These are phyloP conservation scores for Xanthoceras sorbifolium DNA, from an alignment of 345 rosid species.

Conservation along the genomic window DNA sequence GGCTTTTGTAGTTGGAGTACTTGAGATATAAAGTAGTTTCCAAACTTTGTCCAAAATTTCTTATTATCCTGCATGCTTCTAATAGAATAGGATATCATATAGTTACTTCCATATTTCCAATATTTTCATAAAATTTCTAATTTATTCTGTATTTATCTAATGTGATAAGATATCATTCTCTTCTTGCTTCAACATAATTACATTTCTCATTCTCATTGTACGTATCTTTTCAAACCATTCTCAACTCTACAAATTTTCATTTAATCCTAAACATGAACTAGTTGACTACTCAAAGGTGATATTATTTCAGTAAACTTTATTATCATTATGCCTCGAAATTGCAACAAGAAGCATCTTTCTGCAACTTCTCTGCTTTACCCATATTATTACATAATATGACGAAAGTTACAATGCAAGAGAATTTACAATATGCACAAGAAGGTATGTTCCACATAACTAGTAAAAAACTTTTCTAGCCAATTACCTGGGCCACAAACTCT, in stretches of 20 bases:
- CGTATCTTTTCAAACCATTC: neutral
- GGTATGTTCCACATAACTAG: neutral
- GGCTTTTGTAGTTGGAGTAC: neutral
- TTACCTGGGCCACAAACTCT: conserved; percentile 72
- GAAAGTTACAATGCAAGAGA: neutral
- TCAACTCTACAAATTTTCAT: neutral
- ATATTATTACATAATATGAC: neutral
- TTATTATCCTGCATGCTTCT: neutral
- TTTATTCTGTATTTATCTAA: neutral
- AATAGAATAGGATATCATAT: neutral
- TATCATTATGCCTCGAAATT: conserved; percentile 7
- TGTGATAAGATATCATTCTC: neutral
- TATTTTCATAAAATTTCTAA: neutral
- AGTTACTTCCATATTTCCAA: neutral
- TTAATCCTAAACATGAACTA: neutral
- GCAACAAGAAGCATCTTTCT: neutral
- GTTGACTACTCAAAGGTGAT: neutral
- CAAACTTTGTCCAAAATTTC: conserved; percentile 6
- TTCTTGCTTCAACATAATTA: neutral
- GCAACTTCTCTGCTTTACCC: neutral
- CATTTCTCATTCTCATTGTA: neutral
- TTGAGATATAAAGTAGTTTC: neutral
- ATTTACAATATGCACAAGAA: neutral
- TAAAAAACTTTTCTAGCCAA: neutral
- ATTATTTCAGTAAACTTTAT: too few species aligned